A percentile compares a stretch with the other conserved stretches of the same genome.
Evolutionary conservation across 805 yeast genomes (phyloP).

Genomic region (Brettanomyces custersianus): DNA sequence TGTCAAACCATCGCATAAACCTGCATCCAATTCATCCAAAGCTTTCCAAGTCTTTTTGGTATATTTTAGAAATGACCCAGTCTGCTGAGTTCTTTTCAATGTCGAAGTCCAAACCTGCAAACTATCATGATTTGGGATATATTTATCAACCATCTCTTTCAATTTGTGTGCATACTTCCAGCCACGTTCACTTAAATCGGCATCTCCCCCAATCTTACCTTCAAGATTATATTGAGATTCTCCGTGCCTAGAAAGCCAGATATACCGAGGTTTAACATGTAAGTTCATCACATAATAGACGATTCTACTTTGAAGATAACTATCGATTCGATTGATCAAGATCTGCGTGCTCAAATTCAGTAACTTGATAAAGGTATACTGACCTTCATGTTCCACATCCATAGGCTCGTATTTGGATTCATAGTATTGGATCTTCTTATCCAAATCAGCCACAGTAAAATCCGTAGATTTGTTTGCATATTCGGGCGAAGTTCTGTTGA

Average conservation of each 20-base stretch:
- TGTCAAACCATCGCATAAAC: slow-evolving; percentile 95
- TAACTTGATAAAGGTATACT: slow-evolving; percentile 76
- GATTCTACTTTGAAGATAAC: slow-evolving; percentile 84
- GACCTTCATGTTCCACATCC: slow-evolving; percentile 45
- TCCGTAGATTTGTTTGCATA: slow-evolving; percentile 62
- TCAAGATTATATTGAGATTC: slow-evolving; percentile 87
- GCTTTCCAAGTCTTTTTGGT: slow-evolving; percentile 93
- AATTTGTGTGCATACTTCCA: slow-evolving; percentile 72
- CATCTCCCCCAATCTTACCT: slow-evolving; percentile 95
- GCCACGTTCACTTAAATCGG: slow-evolving; percentile 77
- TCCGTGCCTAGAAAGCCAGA: slow-evolving; percentile 94
- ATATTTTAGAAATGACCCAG: slow-evolving; percentile 75
- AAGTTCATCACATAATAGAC: slow-evolving; percentile 94
- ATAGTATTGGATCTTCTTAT: slow-evolving; percentile 65
- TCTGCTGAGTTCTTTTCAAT: slow-evolving; percentile 82
- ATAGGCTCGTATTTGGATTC: slow-evolving; percentile 72
- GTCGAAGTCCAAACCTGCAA: slow-evolving; percentile 96
- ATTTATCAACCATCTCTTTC: slow-evolving; percentile 64
- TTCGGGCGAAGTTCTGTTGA: slow-evolving; percentile 81
- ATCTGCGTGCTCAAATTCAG: slow-evolving; percentile 85
- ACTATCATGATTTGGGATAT: slow-evolving; percentile 50
- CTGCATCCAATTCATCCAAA: slow-evolving; percentile 92
- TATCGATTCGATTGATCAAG: slow-evolving; percentile 76
- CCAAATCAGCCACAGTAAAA: slow-evolving; percentile 62
- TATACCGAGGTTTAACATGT: slow-evolving; percentile 84